Evolutionary conservation across 2,329 filamentous ascomycete genomes (phyloP), one percentile per base, ranked within the genome.

Genomic region (Malbranchea zuffiana): DNA sequence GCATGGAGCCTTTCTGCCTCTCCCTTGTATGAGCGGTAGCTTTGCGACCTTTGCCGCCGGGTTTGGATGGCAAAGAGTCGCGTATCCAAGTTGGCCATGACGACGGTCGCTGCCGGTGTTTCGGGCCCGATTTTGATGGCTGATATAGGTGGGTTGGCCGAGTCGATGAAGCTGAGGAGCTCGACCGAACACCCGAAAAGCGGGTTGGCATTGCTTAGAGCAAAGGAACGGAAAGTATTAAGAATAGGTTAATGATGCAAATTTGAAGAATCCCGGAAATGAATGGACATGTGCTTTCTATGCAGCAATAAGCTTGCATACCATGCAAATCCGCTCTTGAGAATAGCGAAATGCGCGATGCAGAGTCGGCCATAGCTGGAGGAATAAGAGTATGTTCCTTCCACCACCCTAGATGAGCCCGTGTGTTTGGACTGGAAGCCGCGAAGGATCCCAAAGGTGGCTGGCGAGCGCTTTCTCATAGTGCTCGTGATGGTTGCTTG

Each of bases 51-150:
- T 19, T 43, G 8, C 28, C 19, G 24, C 26, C 33, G n/a, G 26
- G 23, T 13, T 21, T 23, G 20, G 17, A 23, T 20, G 42, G 33
- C 8, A 41, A 25, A 7, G 44, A 44, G n/a, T 25, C 28, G 2
- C 33, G 15, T 4, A 42, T 27, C 35, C 44, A 42, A 20, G 27
- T 27, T 23, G 44, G 39, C 42, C 36, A 45, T 35, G 42, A 47
- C 23, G 41, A 44, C 32, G 41, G 41, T 21, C 38, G 40, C 17
- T 25, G 20, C 11, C 20, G 17, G 11, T 31, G 34, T 13, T 26
- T 38, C 12, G 15, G 28, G 7, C 16, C 8, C 10, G 15, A 8
- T 16, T 16, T 21, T 15, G 18, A 23, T 17, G 32, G 36, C 10
- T 23, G 28, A 26, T 41, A 35, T 4, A 38, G 40, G 26, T 28